phyloP scores from a whole-genome alignment of 495 filamentous ascomycete species.

The Pseudotulostoma volvatum region DNA sequence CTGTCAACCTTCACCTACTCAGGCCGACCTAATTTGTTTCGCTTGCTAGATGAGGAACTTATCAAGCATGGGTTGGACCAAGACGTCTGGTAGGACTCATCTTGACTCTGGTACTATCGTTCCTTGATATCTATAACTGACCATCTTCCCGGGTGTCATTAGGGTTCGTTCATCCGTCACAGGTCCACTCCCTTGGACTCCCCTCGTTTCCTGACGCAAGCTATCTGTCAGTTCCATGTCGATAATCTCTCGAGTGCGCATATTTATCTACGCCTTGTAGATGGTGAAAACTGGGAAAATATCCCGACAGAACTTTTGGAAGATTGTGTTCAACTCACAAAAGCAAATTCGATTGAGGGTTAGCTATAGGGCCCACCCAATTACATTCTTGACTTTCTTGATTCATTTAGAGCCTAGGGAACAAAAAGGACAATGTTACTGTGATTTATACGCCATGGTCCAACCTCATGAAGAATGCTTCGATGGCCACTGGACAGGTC shows the following conservation, averaged over 20 bases:
- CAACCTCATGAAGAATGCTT: constrained; percentile 89
- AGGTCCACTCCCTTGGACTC: constrained; percentile 7
- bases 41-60: constrained; percentile 68
- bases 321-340: constrained; percentile 89
- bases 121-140: neutral
- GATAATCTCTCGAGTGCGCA: constrained; percentile 96
- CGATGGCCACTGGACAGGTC: constrained; percentile 90
- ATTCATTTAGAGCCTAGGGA: constrained; percentile 36
- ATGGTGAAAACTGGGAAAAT: constrained; percentile 72
- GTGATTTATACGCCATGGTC: constrained; percentile 97
- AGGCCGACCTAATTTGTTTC: neutral
- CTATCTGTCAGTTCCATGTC: constrained; percentile 71
- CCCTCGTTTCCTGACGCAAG: constrained; percentile 1
- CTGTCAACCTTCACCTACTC: constrained; percentile 1
- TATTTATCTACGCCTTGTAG: constrained; percentile 74
- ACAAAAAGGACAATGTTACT: constrained; percentile 96
- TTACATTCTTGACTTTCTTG: neutral
- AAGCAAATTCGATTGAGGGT: constrained; percentile 98
- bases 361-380: constrained; percentile 11
- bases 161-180: constrained; percentile 23
- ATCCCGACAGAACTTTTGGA: constrained; percentile 59
- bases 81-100: constrained; percentile 63
- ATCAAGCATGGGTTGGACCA: constrained; percentile 87
- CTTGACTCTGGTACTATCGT: no score
- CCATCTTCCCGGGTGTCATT: neutral